Percentiles rank a stretch among this genome's conserved stretches.
Evolutionary conservation across 108 stramenopile species (phyloP).

Genomic region (Aurantiochytrium sp.): DNA sequence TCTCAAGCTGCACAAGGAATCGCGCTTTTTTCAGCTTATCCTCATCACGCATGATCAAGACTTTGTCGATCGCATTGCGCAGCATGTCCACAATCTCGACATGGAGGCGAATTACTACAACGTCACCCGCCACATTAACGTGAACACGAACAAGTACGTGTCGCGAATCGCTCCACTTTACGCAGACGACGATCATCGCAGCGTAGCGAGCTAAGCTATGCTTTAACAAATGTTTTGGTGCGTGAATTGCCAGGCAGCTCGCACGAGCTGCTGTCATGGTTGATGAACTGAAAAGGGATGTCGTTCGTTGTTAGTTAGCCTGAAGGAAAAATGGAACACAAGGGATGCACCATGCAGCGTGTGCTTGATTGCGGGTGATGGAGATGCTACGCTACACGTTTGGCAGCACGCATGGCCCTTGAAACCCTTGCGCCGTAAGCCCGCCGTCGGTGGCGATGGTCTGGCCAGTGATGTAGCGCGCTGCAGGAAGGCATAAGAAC

Average conservation of each 20-base stretch:
- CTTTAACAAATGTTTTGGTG: not conserved
- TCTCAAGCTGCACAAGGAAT: conserved; percentile 70
- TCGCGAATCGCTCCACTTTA: not conserved
- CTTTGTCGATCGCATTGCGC: conserved; percentile 56
- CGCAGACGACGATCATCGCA: not conserved
- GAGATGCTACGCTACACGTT: not conserved
- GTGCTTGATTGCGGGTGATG: not conserved
- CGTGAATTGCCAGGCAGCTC: not conserved
- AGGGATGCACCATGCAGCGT: no score
- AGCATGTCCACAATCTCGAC: not conserved
- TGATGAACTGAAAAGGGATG: not conserved
- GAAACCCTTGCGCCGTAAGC: conserved; percentile 45
- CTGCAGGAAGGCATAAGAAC: conserved; percentile 77
- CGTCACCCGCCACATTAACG: not conserved
- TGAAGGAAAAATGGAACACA: no score
- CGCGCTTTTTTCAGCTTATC: conserved; percentile 92
- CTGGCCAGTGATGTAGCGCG: conserved; percentile 88
- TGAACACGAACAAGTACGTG: not conserved
- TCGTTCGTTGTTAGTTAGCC: not conserved
- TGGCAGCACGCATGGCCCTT: not conserved
- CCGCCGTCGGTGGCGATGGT: conserved; percentile 87
- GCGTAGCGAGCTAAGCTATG: not conserved
- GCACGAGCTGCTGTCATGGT: not conserved
- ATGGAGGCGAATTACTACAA: conserved; percentile 5
- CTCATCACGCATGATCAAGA: conserved; percentile 98